Base-by-base conservation (phyloP, 306 rosid species). In the Delonix regia region DNA sequence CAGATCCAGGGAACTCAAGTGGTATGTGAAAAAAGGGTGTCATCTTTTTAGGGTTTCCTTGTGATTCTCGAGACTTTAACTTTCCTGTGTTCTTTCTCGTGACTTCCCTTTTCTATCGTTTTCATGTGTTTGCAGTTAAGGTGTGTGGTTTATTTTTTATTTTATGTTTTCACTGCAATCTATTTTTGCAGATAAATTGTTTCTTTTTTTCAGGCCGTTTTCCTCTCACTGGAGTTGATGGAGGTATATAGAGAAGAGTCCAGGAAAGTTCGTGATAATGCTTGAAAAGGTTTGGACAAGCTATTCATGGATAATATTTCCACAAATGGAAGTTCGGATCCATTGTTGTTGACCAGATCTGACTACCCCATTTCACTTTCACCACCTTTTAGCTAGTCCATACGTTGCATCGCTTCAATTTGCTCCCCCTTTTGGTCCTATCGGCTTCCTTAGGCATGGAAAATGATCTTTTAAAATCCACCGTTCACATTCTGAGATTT, bases 291-390 rank as follows among this genome's bases (percentile, higher is more conserved):
- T 79, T 34, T 74, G 27, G 71, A 73, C 59, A 52, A 53, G 69
- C 76, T 74, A 78, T 80, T 83, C 77, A 69, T 39, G 83, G 83
- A 77, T 61, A 36, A 66, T 69, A 8, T 74, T 87, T 88, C 87
- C 82, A 30, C 53, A 74, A 57, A 61, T 86, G 86, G 89, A 87
- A 84, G 90, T 73, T 77, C 53, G 83, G 90, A 84, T 89, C 82
- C 88, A 15, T 77, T 84, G 80, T 82, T 92, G 92, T 85, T 90
- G 94, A 90, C 93, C 89, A 87, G 98, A 94, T 94, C 98, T 94
- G 94, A 83, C 71, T 83, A 59, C 78, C 76, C 76, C 83, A 67
- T 80, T 86, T 88, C 84, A 51, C 73, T 87, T 80, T 83, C 87
- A 77, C 47, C 69, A 64, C 80, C 81, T 87, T 90, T 86, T 79